phyloP scores from a whole-genome alignment of 306 rosid species.

The Quercus gilva region DNA sequence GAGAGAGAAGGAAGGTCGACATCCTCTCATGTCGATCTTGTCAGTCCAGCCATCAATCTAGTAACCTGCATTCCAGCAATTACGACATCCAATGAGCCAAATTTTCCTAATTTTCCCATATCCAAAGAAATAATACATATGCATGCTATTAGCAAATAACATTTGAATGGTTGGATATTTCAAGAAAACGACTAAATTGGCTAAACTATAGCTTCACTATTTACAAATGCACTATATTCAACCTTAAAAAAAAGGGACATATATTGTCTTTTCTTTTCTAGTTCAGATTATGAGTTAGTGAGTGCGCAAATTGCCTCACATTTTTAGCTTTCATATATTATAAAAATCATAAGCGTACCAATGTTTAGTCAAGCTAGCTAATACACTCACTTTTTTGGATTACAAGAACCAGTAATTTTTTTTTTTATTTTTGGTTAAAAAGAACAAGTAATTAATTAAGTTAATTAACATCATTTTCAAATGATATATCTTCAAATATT shows the following conservation, averaged over 20 bases:
- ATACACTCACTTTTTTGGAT: not conserved
- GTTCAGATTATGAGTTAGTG: not conserved
- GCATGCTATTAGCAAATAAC: too few relatives aligned
- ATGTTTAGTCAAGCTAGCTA: not conserved
- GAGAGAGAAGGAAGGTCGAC: slow-evolving; percentile 39
- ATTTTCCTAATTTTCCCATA: slow-evolving; percentile 11
- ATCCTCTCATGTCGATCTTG: slow-evolving; percentile 77
- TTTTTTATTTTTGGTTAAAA: too few relatives aligned
- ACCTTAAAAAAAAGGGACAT: not conserved
- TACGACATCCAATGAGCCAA: slow-evolving; percentile 36
- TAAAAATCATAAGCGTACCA: too few relatives aligned
- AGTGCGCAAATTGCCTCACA: not conserved
- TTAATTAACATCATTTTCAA: not conserved
- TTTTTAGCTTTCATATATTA: not conserved
- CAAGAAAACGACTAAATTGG: not conserved
- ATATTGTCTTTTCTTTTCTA: not conserved
- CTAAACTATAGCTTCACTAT: not conserved
- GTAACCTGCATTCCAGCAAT: slow-evolving; percentile 44
- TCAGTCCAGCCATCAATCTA: slow-evolving; percentile 26
- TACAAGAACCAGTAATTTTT: not conserved
- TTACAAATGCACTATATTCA: not conserved
- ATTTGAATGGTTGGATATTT: not conserved
- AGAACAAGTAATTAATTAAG: not conserved
- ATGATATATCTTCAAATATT: not conserved
- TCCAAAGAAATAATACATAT: not conserved